Percentiles rank a stretch among this genome's conserved stretches.
phyloP scores from a whole-genome alignment of 192 early-diverging fungal genomes.

The Coemansia asiatica region DNA sequence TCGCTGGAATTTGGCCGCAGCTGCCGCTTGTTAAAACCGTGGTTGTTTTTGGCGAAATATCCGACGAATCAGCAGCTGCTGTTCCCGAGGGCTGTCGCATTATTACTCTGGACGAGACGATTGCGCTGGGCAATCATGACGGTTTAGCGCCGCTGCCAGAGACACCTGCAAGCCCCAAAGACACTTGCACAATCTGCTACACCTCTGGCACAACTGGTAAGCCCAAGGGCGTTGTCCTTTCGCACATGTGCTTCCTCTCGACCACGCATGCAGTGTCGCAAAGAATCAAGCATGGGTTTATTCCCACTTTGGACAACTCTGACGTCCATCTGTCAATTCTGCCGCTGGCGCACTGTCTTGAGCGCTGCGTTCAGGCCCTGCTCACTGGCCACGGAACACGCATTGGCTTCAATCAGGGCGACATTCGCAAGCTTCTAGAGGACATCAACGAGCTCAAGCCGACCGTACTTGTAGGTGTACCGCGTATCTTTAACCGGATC shows the following conservation, averaged over 20 bases:
- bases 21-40: conserved; percentile 58
- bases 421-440: conserved; percentile 66
- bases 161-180: conserved; percentile 15
- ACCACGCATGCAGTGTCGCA: conserved; percentile 24
- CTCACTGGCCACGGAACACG: conserved; percentile 62
- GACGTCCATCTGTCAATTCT: conserved; percentile 76
- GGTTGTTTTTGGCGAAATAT: conserved; percentile 56
- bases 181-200: conserved; percentile 75
- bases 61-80: conserved; percentile 17
- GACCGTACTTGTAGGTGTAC: conserved; percentile 75
- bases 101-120: conserved; percentile 63
- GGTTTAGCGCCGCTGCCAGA: conserved; percentile 61
- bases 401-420: conserved; percentile 60
- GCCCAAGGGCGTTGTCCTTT: conserved; percentile 91
- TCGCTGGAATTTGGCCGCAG: conserved; percentile 45
- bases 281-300: conserved; percentile 22
- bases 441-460: conserved; percentile 76
- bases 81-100: conserved; percentile 49
- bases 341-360: conserved; percentile 86
- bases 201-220: conserved; percentile 87
- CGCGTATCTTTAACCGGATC: conserved; percentile 85
- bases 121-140: conserved; percentile 51
- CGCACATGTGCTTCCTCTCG: conserved; percentile 82
- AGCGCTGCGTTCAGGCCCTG: conserved; percentile 74
- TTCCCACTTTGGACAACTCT: conserved; percentile 45